Evolutionary conservation across 2,329 filamentous ascomycete genomes (phyloP).

Genomic region (Grosmannia penicillata): DNA sequence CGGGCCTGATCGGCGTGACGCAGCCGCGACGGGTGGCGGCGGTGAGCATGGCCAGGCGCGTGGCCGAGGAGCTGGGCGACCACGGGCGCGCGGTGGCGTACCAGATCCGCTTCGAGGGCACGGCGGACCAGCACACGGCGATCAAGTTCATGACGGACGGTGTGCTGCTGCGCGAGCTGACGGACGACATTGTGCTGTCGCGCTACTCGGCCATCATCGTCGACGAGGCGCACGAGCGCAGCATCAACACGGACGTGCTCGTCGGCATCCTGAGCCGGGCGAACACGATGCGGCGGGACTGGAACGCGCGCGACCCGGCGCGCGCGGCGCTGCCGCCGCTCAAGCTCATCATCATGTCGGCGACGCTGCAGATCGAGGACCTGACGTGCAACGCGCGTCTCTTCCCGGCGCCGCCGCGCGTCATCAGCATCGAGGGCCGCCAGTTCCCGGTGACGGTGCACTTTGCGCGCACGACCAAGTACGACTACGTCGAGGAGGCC

Average conservation of each 20-base stretch:
- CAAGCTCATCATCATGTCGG: constrained; percentile 97
- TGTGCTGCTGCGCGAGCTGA: constrained; percentile 81
- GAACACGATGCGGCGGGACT: constrained; percentile 64
- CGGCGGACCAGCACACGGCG: constrained; percentile 62
- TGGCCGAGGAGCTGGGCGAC: constrained; percentile 69
- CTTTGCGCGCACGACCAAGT: constrained; percentile 67
- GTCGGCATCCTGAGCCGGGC: constrained; percentile 94
- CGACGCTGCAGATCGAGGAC: constrained; percentile 80
- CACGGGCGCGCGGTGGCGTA: constrained; percentile 71
- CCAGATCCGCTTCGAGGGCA: constrained; percentile 90
- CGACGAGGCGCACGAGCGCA: constrained; percentile 93
- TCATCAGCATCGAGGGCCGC: constrained; percentile 80
- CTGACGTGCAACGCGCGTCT: constrained; percentile 72
- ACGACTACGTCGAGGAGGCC: constrained; percentile 82
- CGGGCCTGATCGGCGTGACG: constrained; percentile 88
- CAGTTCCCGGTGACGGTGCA: constrained; percentile 85
- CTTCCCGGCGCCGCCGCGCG: constrained; percentile 64
- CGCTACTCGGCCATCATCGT: constrained; percentile 93
- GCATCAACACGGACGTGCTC: constrained; percentile 95
- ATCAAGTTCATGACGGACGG: constrained; percentile 99
- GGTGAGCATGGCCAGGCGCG: constrained; percentile 90
- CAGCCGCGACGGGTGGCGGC: constrained; percentile 90
- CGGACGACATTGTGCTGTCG: constrained; percentile 70
- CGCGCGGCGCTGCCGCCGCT: constrained; percentile 54
- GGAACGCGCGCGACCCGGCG: constrained; percentile 20